Conservation (phyloP, 768 basidiomycete genomes). For the Mycena rebaudengoi region DNA sequence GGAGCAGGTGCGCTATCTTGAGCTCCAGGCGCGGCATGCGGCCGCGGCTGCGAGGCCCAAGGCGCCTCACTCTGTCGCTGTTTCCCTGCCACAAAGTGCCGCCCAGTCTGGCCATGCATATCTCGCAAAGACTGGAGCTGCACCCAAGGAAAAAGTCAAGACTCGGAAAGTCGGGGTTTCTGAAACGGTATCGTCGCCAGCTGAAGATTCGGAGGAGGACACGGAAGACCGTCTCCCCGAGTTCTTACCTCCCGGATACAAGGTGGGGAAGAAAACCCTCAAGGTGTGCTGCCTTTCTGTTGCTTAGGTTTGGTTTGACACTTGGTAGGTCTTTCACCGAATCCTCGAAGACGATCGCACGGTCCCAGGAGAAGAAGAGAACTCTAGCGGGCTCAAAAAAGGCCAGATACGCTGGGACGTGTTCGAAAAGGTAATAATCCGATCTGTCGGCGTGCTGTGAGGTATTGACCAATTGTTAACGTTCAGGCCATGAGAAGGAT, state of each 20-base stretch:
- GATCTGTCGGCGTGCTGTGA: neutral
- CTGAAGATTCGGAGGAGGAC: neutral
- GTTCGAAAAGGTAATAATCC: neutral
- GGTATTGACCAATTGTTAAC: neutral
- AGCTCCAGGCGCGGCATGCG: neutral
- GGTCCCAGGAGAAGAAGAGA: neutral
- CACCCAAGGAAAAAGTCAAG: neutral
- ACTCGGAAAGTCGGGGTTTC: neutral
- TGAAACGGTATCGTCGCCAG: neutral
- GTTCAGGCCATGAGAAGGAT: conserved; percentile 17
- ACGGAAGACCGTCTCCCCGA: neutral
- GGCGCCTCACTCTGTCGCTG: neutral
- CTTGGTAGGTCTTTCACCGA: conserved; percentile 10
- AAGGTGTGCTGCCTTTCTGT: neutral
- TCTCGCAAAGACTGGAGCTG: neutral
- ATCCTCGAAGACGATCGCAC: neutral
- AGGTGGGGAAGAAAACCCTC: neutral
- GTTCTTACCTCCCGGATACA: neutral
- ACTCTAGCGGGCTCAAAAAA: neutral
- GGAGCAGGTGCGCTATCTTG: neutral
- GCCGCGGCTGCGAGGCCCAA: neutral
- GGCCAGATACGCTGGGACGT: conserved; percentile 11
- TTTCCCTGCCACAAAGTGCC: neutral
- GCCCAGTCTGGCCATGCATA: conserved; percentile 4
- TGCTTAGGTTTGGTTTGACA: neutral